Evolutionary conservation across 164 flowering plant species (phyloP).

Genomic region (Stephania japonica): DNA sequence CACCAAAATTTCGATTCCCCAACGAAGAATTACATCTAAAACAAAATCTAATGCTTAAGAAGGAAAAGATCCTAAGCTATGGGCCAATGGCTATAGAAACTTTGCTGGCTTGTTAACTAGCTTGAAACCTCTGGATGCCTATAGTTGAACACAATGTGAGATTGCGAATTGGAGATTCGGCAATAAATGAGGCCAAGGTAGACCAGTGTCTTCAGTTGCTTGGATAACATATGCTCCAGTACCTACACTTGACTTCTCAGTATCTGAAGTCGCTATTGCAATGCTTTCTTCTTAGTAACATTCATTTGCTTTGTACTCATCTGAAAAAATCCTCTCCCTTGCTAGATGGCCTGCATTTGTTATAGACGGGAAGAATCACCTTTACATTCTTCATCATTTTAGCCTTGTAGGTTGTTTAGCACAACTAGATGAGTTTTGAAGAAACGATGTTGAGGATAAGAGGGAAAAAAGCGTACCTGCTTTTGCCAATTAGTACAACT

Average conservation of each 20-base stretch:
- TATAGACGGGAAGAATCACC: neutral
- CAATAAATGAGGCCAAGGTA: neutral
- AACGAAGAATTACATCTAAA: neutral
- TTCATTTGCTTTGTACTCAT: neutral
- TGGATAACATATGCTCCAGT: neutral
- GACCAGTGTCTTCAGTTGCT: neutral
- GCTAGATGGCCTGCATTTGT: neutral
- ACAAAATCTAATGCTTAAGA: neutral
- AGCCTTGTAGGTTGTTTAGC: neutral
- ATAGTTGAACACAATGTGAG: neutral
- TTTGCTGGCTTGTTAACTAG: neutral
- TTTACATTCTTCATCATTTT: neutral
- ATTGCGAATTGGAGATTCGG: neutral
- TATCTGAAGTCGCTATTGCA: neutral
- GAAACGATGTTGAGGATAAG: neutral
- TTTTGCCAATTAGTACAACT: constrained; percentile 57
- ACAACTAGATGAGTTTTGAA: neutral
- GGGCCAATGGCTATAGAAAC: neutral
- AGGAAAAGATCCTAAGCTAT: neutral
- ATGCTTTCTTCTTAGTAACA: neutral
- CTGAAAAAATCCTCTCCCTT: neutral
- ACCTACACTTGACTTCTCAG: neutral
- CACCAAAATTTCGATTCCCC: neutral
- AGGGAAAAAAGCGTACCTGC: constrained; percentile 30
- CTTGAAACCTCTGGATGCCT: neutral